phyloP scores from a whole-genome alignment of 306 rosid species.

The Castanea crenata region DNA sequence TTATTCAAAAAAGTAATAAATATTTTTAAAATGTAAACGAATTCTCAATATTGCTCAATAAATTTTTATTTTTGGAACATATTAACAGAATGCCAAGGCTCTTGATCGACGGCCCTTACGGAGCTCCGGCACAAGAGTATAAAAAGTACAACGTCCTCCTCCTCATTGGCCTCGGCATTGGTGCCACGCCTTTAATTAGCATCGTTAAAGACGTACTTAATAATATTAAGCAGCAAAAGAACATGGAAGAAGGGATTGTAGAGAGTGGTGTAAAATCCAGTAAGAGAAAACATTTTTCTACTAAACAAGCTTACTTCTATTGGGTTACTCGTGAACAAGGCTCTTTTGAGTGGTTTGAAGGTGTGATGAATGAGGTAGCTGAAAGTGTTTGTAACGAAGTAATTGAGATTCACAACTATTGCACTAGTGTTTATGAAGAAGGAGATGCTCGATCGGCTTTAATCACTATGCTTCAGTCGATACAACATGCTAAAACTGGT shows the following conservation, averaged over 20 bases:
- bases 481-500: slow-evolving; percentile 77
- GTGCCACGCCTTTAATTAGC: slow-evolving; percentile 85
- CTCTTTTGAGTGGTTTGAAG: slow-evolving; percentile 84
- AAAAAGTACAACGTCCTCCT: slow-evolving; percentile 79
- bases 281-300: slow-evolving; percentile 58
- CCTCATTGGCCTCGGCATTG: slow-evolving; percentile 81
- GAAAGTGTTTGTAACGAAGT: slow-evolving; percentile 59
- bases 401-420: slow-evolving; percentile 79
- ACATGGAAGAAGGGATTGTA: slow-evolving; percentile 39
- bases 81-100: slow-evolving; percentile 69
- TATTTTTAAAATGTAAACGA: too few species aligned
- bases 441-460: slow-evolving; percentile 88
- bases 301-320: slow-evolving; percentile 76
- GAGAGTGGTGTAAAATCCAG: slow-evolving; percentile 33
- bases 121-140: slow-evolving; percentile 96
- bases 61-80: not conserved
- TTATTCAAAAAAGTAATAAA: too few species aligned
- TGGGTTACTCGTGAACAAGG: slow-evolving; percentile 97
- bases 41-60: too few species aligned
- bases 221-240: slow-evolving; percentile 66
- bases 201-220: slow-evolving; percentile 77
- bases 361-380: slow-evolving; percentile 83
- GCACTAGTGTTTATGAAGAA: slow-evolving; percentile 89
- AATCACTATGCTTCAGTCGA: slow-evolving; percentile 84
- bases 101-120: slow-evolving; percentile 77